A percentile compares a stretch with the other conserved stretches of the same genome.
Conservation (phyloP, 2,329 filamentous ascomycete species). For the Rachicladosporium sp. region DNA sequence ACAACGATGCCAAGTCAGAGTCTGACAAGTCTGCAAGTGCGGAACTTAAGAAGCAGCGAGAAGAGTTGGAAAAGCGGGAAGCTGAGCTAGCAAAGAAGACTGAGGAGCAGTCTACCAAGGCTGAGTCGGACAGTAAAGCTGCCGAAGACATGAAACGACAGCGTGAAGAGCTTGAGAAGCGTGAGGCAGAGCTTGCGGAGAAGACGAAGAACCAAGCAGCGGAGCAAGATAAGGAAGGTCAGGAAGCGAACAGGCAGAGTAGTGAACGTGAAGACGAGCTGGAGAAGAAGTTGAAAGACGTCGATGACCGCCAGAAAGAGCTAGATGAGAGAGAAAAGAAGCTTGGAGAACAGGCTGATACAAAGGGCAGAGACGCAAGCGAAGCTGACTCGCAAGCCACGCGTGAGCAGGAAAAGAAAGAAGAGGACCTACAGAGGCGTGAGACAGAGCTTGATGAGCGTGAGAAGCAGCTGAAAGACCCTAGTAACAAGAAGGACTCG, state of each 20-base stretch:
- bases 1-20: not conserved
- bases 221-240: slow-evolving; percentile 1
- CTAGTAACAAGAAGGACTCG: not conserved
- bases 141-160: too few relatives aligned
- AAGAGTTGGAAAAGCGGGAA: slow-evolving; percentile 1
- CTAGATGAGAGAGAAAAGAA: not conserved
- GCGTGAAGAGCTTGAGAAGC: not conserved
- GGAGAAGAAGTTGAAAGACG: slow-evolving; percentile 5
- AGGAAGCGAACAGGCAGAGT: not conserved
- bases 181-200: not conserved
- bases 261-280: not conserved
- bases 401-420: not conserved
- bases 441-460: slow-evolving; percentile 3
- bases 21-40: not conserved
- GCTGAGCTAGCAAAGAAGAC: slow-evolving; percentile 1
- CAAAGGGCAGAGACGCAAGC: not conserved
- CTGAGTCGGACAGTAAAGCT: not conserved
- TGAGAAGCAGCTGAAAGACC: slow-evolving; percentile 1
- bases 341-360: slow-evolving; percentile 1
- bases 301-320: slow-evolving; percentile 2
- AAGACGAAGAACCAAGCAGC: not conserved
- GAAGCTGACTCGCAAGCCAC: not conserved
- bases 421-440: slow-evolving; percentile 1
- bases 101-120: not conserved
- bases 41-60: not conserved